These are phyloP conservation scores for Glarea lozoyensis DNA, from an alignment of 495 filamentous ascomycete genomes.

Conservation along the genomic window DNA sequence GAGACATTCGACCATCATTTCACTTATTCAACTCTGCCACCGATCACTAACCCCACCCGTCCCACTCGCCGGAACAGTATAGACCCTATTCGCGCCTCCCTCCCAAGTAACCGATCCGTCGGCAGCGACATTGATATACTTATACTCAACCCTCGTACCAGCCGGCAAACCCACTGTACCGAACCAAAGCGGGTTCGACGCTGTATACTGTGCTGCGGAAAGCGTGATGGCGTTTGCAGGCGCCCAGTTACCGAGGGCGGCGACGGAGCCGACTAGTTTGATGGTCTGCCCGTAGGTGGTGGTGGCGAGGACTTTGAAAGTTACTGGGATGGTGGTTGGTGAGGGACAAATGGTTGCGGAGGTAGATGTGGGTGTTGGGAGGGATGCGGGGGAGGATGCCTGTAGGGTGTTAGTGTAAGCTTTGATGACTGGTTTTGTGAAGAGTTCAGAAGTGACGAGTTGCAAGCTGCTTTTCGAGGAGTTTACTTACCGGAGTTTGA, in stretches of 20 bases:
- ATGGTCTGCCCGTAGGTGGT: conserved; percentile 40
- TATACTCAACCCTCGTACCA: conserved; percentile 52
- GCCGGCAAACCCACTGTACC: conserved; percentile 22
- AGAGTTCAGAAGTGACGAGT: too few species aligned
- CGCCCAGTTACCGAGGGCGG: conserved; percentile 21
- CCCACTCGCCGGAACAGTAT: conserved; percentile 43
- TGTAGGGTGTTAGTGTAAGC: conserved; percentile 31
- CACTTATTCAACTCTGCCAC: too few species aligned
- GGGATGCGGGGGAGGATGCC: conserved; percentile 23
- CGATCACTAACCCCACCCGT: too few species aligned
- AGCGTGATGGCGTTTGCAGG: conserved; percentile 19
- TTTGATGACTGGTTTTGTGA: conserved; percentile 25
- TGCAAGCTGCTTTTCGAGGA: too few species aligned
- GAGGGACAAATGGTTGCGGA: conserved; percentile 32
- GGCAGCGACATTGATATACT: conserved; percentile 51
- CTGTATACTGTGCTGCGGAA: conserved; percentile 19
- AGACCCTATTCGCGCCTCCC: conserved; percentile 51
- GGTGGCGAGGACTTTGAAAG: conserved; percentile 32
- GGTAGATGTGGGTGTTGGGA: conserved; percentile 26
- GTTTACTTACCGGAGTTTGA: too few species aligned
- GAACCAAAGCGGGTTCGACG: conserved; percentile 24
- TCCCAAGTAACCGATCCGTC: conserved; percentile 54
- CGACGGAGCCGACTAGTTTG: conserved; percentile 26
- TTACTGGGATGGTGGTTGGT: conserved; percentile 27
- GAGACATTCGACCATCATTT: too few species aligned